phyloP scores from a whole-genome alignment of 2,329 filamentous ascomycete species.

The Tolypocladium tundrense region DNA sequence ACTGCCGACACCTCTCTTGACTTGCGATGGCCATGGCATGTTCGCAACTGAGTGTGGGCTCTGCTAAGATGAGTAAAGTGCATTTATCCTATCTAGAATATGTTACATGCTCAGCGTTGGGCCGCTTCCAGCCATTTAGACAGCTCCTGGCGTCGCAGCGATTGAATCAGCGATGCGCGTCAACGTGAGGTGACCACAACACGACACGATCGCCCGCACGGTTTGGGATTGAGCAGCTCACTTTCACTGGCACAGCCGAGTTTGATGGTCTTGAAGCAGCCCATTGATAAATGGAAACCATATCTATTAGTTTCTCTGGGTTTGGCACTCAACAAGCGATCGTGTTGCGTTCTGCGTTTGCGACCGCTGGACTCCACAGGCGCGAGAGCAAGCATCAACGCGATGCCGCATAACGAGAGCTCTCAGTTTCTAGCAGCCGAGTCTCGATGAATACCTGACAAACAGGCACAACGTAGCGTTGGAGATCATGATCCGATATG shows the following conservation, averaged over 20 bases:
- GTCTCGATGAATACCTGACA: too few relatives aligned
- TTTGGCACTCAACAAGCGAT: neutral
- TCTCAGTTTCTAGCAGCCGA: neutral
- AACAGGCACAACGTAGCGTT: neutral
- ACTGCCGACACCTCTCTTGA: neutral
- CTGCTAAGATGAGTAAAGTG: neutral
- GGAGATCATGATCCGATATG: too few relatives aligned
- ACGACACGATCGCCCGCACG: neutral
- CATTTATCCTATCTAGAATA: neutral
- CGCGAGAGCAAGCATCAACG: neutral
- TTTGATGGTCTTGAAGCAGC: neutral
- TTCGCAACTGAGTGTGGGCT: too few relatives aligned
- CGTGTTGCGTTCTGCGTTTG: neutral
- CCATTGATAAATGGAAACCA: neutral
- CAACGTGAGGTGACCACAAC: neutral
- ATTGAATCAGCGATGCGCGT: neutral
- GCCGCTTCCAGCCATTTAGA: neutral
- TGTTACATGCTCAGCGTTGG: neutral
- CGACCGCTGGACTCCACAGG: neutral
- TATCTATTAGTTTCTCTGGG: neutral
- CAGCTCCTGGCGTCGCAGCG: neutral
- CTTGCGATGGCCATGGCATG: neutral
- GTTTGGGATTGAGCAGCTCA: too few relatives aligned
- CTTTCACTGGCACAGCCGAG: neutral
- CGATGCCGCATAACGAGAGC: neutral